Percentiles rank a stretch among this genome's conserved stretches.
phyloP scores from a whole-genome alignment of 768 basidiomycete genomes.

The Amanita fuliginea region DNA sequence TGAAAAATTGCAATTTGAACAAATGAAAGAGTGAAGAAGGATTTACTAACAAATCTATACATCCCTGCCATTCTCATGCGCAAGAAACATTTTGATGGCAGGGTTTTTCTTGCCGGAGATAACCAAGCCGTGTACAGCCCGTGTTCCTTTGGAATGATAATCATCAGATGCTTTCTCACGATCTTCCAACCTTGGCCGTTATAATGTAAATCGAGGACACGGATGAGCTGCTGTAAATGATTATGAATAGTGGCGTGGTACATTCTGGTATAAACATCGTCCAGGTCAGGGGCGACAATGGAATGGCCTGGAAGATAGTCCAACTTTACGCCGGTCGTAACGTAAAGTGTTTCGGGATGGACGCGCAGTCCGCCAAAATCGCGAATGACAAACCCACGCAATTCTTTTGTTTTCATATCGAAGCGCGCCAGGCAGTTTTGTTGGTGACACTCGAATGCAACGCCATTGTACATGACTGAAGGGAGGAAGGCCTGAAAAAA shows the following conservation, averaged over 20 bases:
- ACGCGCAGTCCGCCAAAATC: constrained; percentile 49
- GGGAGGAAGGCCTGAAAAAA: constrained; percentile 48
- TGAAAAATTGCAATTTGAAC: constrained; percentile 11
- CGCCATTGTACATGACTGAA: constrained; percentile 39
- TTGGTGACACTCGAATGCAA: constrained; percentile 49
- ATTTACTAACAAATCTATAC: constrained; percentile 39
- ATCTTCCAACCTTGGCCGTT: constrained; percentile 42
- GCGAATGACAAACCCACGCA: constrained; percentile 44
- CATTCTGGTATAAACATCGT: constrained; percentile 46
- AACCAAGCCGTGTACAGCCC: constrained; percentile 40
- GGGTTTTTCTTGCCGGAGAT: constrained; percentile 31
- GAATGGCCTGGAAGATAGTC: constrained; percentile 37
- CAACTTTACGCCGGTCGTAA: constrained; percentile 37
- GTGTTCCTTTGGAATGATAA: constrained; percentile 34
- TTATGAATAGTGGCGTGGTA: constrained; percentile 51
- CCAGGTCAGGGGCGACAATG: constrained; percentile 36
- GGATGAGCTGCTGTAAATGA: constrained; percentile 47
- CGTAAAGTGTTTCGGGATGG: constrained; percentile 37
- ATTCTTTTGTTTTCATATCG: constrained; percentile 32
- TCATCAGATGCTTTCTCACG: constrained; percentile 32
- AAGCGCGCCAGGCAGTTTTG: constrained; percentile 51
- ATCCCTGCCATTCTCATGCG: constrained; percentile 47
- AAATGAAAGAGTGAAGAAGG: neutral
- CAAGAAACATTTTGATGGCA: constrained; percentile 46
- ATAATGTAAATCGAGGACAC: constrained; percentile 46